A percentile compares a stretch with the other conserved stretches of the same genome.
Conservation (phyloP, 1,139 yeast genomes). For the Geotrichum klebahnii region DNA sequence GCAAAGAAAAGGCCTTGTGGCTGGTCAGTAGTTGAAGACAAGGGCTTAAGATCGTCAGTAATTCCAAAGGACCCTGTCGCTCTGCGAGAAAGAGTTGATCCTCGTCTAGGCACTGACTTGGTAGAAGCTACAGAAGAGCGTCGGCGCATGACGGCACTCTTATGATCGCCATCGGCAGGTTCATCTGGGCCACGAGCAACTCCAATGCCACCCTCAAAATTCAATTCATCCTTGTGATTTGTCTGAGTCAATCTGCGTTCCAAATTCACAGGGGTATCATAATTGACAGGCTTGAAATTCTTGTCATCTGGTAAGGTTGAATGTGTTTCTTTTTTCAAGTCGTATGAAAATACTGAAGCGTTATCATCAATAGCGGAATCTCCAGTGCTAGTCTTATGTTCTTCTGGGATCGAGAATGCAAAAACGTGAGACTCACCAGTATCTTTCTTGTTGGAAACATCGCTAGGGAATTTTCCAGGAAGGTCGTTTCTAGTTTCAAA, state of each 20-base stretch:
- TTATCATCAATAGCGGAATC: slow-evolving; percentile 25
- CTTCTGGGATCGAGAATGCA: slow-evolving; percentile 17
- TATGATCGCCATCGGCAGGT: slow-evolving; percentile 27
- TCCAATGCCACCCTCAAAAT: slow-evolving; percentile 32
- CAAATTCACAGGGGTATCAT: slow-evolving; percentile 35
- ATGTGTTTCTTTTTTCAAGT: slow-evolving; percentile 34
- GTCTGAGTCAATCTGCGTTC: slow-evolving; percentile 41
- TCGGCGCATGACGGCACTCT: slow-evolving; percentile 32
- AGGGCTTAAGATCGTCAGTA: slow-evolving; percentile 28
- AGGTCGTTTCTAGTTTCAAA: slow-evolving; percentile 3
- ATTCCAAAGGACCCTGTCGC: slow-evolving; percentile 40
- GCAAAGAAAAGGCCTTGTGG: slow-evolving; percentile 35
- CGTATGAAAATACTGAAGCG: slow-evolving; percentile 39
- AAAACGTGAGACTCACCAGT: slow-evolving; percentile 13
- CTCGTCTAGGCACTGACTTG: slow-evolving; percentile 14
- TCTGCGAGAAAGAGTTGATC: slow-evolving; percentile 27
- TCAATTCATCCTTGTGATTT: slow-evolving; percentile 36
- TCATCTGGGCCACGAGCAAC: slow-evolving; percentile 38
- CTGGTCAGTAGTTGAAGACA: slow-evolving; percentile 27
- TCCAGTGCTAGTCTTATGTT: slow-evolving; percentile 22
- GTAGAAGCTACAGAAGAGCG: slow-evolving; percentile 32
- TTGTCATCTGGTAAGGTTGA: slow-evolving; percentile 37
- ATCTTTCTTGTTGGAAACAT: slow-evolving; percentile 28
- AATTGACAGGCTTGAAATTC: slow-evolving; percentile 37
- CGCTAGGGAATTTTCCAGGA: slow-evolving; percentile 32